Base-by-base conservation (phyloP, 768 basidiomycete species). In the Boletus tylopilopsis region DNA sequence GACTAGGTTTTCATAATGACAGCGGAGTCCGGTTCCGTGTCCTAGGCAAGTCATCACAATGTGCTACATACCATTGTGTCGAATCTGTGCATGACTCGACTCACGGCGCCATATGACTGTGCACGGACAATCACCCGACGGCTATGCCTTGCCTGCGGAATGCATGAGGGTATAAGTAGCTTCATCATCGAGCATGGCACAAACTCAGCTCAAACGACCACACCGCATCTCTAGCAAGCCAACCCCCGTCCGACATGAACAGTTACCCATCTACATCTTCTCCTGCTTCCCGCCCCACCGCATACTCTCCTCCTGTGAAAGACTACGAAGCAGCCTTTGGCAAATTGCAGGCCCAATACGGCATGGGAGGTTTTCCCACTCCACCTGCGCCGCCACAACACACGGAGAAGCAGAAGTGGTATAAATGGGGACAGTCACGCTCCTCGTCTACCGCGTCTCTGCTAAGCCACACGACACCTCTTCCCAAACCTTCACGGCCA, bases 321-420 rank as follows among this genome's bases (percentile, higher is more conserved):
- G 60, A 63, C 45, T 63, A 62, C 36, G 44, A 9, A 16, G 53
- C 60, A n/a, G 57, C 62, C 4, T 62, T 59, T 49, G 63, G 47
- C 2, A 27, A 43, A n/a, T n/a, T 64, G 21, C 62, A 63, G 27
- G 29, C 27, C 9, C 51, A 45, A 34, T 63, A 64, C 23, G 62
- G 63, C 10, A 11, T 59, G 1, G 63, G 60, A 11, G 47, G 46
- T 13, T 0, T 35, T 6, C 23, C 25, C 13, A 42, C 47, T 2
- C 54, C 54, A 22, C 4, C 38, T 2, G 42, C 53, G 11, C 46
- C 44, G 1, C 27, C 35, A 33, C n/a, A 29, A 32, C 22, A 39
- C 12, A 5, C 27, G 13, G 35, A 25, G 10, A n/a, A 34, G 18
- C 49, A 41, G 3, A 60, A 57, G 49, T 64, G 62, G 62, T 62